Evolutionary conservation across 352 stramenopile genomes (phyloP), one percentile per base, ranked within the genome.

Genomic region (Globisporangium cederbergense): DNA sequence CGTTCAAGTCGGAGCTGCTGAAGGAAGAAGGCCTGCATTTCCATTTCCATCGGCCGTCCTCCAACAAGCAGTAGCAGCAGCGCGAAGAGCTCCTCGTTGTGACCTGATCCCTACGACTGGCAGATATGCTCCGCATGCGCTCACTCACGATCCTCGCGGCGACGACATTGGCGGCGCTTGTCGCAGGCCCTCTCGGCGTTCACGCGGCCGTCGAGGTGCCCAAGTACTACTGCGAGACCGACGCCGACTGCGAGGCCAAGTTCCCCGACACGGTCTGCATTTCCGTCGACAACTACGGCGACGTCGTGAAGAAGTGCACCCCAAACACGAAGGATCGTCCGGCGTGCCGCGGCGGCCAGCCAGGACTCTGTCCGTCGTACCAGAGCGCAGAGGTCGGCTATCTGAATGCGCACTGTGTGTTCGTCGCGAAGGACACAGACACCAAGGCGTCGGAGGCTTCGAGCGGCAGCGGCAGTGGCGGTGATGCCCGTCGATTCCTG

Each of bases 371-470:
- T 53, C 86, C 86, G 47, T 92, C 86, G 11, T 95, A 84, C 70
- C 86, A 95, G 69, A 85, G 74, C 53, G 64, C 74, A 11, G 81
- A 91, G 55, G 68, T 81, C 38, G 75, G 82, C 42, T 93, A 90
- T 71, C 52, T 95, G 14, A 93, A 95, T 61, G 77, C 85, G 22
- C 86, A 95, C 68, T 95, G 86, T 57, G 74, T 95, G 3, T 91
- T 95, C 32, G 82, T 91, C 30, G 78, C 83, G 14, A 82, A 91
- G 70, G 75, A 90, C 56, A 18, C 25, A 16, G 25, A 50, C 6
- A 16, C 20, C 7, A 71, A 60, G 20, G 14, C 43, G 10, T 64
- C 67, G 3, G 52, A 54, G 1, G 65, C 66, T 40, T 60, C 62
- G 18, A 62, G 43, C 42, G 52, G 62, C 20, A 57, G 64, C 25